A percentile compares a stretch with the other conserved stretches of the same genome.
These are phyloP conservation scores for Royoungia palumana DNA, from an alignment of 768 basidiomycete species.

Conservation along the genomic window DNA sequence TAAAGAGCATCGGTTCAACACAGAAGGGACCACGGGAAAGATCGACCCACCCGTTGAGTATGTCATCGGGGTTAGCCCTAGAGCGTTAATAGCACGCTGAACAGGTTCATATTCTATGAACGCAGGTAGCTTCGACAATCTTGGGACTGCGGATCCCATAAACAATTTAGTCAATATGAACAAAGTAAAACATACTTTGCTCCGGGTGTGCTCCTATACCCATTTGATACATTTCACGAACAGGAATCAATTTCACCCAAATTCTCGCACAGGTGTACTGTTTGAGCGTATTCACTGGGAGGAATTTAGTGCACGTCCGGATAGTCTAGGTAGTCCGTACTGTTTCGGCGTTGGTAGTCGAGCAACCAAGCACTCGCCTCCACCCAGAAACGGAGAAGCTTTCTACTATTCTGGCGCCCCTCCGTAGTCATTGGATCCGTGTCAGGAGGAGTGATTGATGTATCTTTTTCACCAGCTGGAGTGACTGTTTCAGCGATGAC, in stretches of 20 bases:
- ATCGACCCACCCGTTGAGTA: constrained; percentile 56
- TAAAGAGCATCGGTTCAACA: constrained; percentile 27
- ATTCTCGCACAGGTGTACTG: constrained; percentile 39
- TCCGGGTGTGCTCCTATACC: constrained; percentile 75
- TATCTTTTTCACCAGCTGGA: constrained; percentile 34
- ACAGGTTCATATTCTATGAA: constrained; percentile 41
- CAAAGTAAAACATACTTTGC: constrained; percentile 51
- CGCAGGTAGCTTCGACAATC: constrained; percentile 44
- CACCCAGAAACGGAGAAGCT: constrained; percentile 76
- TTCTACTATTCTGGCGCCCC: constrained; percentile 53
- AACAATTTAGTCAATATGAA: neutral
- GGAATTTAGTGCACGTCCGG: constrained; percentile 9
- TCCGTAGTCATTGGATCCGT: constrained; percentile 45
- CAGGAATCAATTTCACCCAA: constrained; percentile 54
- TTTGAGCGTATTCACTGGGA: constrained; percentile 45
- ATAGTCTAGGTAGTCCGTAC: constrained; percentile 30
- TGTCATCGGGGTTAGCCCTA: constrained; percentile 66
- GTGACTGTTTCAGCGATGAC: constrained; percentile 20
- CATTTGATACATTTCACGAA: constrained; percentile 67
- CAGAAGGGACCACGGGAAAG: neutral
- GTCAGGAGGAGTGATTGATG: constrained; percentile 50
- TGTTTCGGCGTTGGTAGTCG: constrained; percentile 49
- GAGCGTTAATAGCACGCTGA: constrained; percentile 39
- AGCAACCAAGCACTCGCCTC: constrained; percentile 67
- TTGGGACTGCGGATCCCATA: constrained; percentile 43